Evolutionary conservation across 2,329 filamentous ascomycete genomes (phyloP).

Genomic region (Helminthosporium solani): DNA sequence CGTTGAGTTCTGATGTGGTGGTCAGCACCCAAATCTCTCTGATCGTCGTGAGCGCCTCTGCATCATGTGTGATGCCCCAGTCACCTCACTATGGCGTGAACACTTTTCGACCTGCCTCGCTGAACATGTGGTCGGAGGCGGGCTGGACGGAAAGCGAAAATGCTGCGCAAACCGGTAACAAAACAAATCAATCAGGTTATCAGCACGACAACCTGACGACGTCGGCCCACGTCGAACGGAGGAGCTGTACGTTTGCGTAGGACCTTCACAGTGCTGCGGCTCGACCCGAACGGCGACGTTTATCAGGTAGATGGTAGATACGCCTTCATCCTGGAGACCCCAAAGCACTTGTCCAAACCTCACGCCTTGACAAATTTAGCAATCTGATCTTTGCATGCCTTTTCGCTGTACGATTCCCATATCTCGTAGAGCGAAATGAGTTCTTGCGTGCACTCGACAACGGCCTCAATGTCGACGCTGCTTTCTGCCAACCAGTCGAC

Average conservation of each 20-base stretch:
- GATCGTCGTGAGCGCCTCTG: too few species aligned
- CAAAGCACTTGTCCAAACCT: conserved; percentile 55
- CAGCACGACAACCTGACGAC: too few species aligned
- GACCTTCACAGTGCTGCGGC: conserved; percentile 13
- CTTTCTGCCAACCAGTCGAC: conserved; percentile 84
- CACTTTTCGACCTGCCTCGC: not conserved
- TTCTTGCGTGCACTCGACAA: conserved; percentile 89
- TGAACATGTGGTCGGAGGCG: too few species aligned
- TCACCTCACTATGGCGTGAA: not conserved
- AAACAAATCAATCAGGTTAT: too few species aligned
- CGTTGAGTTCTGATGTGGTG: conserved; percentile 22
- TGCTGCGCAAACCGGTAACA: too few species aligned
- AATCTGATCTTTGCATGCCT: conserved; percentile 64
- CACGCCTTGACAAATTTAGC: conserved; percentile 62
- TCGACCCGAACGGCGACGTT: conserved; percentile 3
- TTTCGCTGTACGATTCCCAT: conserved; percentile 67
- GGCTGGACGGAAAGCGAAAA: too few species aligned
- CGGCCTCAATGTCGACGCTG: conserved; percentile 76
- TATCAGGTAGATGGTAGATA: conserved; percentile 9
- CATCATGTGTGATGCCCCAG: not conserved
- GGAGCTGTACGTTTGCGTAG: conserved; percentile 4
- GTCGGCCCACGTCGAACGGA: too few species aligned
- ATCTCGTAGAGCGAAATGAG: conserved; percentile 84
- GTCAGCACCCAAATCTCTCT: conserved; percentile 19
- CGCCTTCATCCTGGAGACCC: conserved; percentile 7